Base-by-base conservation (phyloP, 495 filamentous ascomycete genomes). In the Penicillium goetzii region DNA sequence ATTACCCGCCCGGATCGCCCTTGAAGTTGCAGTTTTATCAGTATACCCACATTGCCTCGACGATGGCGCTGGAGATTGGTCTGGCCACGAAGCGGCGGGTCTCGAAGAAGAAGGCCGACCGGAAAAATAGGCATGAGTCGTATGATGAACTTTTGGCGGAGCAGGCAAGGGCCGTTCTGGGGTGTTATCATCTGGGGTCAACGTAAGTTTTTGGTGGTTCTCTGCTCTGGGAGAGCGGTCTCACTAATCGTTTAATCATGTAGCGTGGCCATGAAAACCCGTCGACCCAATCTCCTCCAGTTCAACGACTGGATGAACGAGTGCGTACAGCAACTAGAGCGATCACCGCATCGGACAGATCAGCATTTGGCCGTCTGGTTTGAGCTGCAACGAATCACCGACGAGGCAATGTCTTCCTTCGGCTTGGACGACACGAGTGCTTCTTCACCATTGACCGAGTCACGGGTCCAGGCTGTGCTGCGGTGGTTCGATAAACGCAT, bases 31-130 rank as follows among this genome's bases (percentile, higher is more conserved):
- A 85, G 56, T 78, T 80, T 57, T 85, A 84, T 66, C 78, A 86
- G 67, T 84, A 83, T 58, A 79, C 81, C 4, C 81, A 84, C 49
- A 83, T 86, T 62, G 82, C 82, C 14, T 77, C 78, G 21, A 81
- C 78, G 4, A 86, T 85, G 83, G 82, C 80, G 1, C 61, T 84
- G 62, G 83, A 85, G 59, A 80, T 86, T 40, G 82, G 83, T 1
- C 71, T 84, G 26, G 81, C 71, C 30, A 78, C 66, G 45, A 79
- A 74, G 61, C 66, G 67, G 14, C 70, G 64, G 4, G 61, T 69
- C 6, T 67, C 64, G 34, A 67, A 69, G 21, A 73, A 55, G 23
- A 60, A 58, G 28, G 53, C 67, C 53, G 69, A 73, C 49, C 71
- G 65, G 23, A 63, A 63, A 36, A 65, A 43, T 43, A 66, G 61